Percentiles rank a stretch among this genome's conserved stretches.
phyloP scores from a whole-genome alignment of 139 green algal species.

The Picochlorum sp. region DNA sequence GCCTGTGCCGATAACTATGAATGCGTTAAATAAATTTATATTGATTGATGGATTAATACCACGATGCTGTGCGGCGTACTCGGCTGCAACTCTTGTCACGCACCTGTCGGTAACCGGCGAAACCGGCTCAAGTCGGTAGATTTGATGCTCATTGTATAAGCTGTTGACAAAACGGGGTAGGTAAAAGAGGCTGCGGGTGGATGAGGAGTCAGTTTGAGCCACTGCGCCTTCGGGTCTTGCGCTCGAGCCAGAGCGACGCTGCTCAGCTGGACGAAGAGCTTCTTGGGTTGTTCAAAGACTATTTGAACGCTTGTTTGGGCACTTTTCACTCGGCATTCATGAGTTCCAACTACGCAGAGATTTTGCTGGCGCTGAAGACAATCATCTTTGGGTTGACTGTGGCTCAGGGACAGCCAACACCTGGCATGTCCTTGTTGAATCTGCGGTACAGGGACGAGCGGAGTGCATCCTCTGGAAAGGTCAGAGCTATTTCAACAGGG shows the following conservation, averaged over 20 bases:
- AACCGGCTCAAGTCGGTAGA: too few species aligned
- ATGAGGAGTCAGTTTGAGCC: conserved; percentile 4
- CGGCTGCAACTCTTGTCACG: too few species aligned
- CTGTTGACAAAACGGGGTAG: too few species aligned
- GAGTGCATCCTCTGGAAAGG: conserved; percentile 45
- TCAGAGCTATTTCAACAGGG: conserved; percentile 36
- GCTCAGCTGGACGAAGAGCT: conserved; percentile 72
- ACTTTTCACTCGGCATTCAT: conserved; percentile 8
- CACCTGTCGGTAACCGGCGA: too few species aligned
- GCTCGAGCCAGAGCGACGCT: conserved; percentile 75
- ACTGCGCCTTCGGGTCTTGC: conserved; percentile 41
- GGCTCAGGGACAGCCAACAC: conserved; percentile 51
- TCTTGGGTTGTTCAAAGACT: conserved; percentile 62
- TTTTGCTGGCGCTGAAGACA: conserved; percentile 40
- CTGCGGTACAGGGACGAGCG: conserved; percentile 69
- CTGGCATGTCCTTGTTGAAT: conserved; percentile 81
- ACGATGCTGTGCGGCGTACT: too few species aligned
- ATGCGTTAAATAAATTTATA: not conserved
- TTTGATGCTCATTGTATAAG: not conserved
- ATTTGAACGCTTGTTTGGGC: conserved; percentile 63
- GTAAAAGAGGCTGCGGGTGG: conserved; percentile 13
- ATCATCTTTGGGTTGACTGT: conserved; percentile 61
- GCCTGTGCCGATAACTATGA: conserved; percentile 11
- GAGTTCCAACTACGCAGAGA: conserved; percentile 39
- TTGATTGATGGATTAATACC: too few species aligned